Evolutionary conservation across 352 stramenopile genomes (phyloP), one percentile per base, ranked within the genome.

Genomic region (Phytophthora sansomeana): DNA sequence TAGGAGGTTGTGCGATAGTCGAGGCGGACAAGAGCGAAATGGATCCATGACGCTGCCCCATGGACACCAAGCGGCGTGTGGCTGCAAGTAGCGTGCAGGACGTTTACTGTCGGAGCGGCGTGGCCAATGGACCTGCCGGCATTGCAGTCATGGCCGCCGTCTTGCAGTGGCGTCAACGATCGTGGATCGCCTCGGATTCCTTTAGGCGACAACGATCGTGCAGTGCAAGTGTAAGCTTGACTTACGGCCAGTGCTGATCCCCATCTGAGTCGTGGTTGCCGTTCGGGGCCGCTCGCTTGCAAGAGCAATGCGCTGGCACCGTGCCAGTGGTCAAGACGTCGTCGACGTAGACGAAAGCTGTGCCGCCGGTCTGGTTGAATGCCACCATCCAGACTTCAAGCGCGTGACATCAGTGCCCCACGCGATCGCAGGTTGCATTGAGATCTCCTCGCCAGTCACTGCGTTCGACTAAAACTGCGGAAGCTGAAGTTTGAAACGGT

Each of bases 11-110:
- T 13, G 35, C 17, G 13, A 30, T 14, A 61, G 19, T 52, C 28
- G 28, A 58, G 61, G 41, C 36, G 52, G 48, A 57, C 50, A 63
- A 48, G 54, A 57, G 6, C 58, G 58, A 69, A 63, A 67, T 73
- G 64, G 52, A 73, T 72, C 57, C 58, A 64, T 73, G 65, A 68
- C 63, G 63, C 35, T 29, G 64, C n/a, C 35, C 30, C 51, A 36
- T 38, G 33, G 19, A 53, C 61, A 48, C 21, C 21, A 24, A 24
- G 48, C 16, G 30, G 13, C n/a, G 19, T 24, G 21, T 24, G 21
- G 21, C 21, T 24, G 21, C 21, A 24, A 24, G 21, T 24, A 24
- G 21, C 21, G 1, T 41, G 42, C 13, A 66, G 42, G 21, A 24
- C 21, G 21, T 24, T 24, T 24, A 24, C 57, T 51, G 4, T 9